A percentile compares a stretch with the other conserved stretches of the same genome.
Evolutionary conservation across 2,329 filamentous ascomycete genomes (phyloP).

Genomic region (Amphichorda felina): DNA sequence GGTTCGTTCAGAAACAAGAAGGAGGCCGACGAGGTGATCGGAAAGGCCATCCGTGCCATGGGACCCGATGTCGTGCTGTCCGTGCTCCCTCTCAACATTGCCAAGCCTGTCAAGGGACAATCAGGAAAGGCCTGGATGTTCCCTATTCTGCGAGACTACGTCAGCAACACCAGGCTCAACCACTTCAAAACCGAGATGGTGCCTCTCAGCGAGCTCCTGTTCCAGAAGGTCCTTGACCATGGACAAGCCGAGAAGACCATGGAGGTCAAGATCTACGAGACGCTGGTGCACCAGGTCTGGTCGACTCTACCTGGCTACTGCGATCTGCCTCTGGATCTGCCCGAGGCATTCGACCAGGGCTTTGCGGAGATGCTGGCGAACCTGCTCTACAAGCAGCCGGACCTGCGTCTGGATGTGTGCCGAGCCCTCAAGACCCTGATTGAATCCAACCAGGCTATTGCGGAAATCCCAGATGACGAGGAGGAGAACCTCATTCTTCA

Average conservation of each 20-base stretch:
- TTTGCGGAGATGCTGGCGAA: slow-evolving; percentile 90
- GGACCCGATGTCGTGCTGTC: slow-evolving; percentile 75
- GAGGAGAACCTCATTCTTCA: slow-evolving; percentile 67
- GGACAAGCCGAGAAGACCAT: slow-evolving; percentile 78
- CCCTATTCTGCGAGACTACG: slow-evolving; percentile 78
- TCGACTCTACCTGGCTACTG: slow-evolving; percentile 89
- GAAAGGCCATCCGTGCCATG: slow-evolving; percentile 79
- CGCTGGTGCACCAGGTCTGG: slow-evolving; percentile 92
- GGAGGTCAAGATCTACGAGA: slow-evolving; percentile 97
- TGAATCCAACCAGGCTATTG: slow-evolving; percentile 80
- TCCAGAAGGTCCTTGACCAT: slow-evolving; percentile 77
- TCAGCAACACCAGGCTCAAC: slow-evolving; percentile 74
- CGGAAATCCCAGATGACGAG: slow-evolving; percentile 53
- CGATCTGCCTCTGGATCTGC: slow-evolving; percentile 73
- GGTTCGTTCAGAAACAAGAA: slow-evolving; percentile 89
- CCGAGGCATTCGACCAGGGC: slow-evolving; percentile 65
- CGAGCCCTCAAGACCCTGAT: slow-evolving; percentile 75
- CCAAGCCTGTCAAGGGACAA: slow-evolving; percentile 63
- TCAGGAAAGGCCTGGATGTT: slow-evolving; percentile 90
- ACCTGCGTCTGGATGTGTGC: slow-evolving; percentile 79
- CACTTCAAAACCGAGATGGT: slow-evolving; percentile 84
- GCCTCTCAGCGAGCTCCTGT: slow-evolving; percentile 80
- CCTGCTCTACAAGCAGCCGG: slow-evolving; percentile 82
- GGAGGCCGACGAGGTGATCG: slow-evolving; percentile 82
- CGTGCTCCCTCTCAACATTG: slow-evolving; percentile 77